phyloP scores from a whole-genome alignment of 2,329 filamentous ascomycete genomes.

The Penicillium brevicompactum region DNA sequence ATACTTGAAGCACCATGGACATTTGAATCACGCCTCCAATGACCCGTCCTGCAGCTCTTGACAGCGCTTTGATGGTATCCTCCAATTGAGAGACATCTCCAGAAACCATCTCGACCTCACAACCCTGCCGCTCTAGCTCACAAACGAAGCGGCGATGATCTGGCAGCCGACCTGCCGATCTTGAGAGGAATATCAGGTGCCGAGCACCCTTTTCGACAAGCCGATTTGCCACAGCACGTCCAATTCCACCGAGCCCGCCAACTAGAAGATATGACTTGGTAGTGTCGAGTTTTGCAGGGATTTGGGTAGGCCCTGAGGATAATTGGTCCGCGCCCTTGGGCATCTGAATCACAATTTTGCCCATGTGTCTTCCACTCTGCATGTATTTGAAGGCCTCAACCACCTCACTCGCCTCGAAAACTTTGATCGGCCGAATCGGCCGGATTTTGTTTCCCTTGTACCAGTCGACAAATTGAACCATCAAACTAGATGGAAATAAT shows the following conservation, averaged over 20 bases:
- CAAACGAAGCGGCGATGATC: conserved; percentile 4
- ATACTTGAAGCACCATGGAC: background rate
- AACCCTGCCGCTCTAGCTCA: conserved; percentile 10
- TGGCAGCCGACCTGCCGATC: conserved; percentile 1
- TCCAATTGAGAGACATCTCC: background rate
- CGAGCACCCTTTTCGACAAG: conserved; percentile 15
- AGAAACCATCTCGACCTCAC: background rate
- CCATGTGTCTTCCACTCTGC: conserved; percentile 18
- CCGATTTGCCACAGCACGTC: conserved; percentile 9
- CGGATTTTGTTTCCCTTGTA: background rate
- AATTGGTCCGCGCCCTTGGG: background rate
- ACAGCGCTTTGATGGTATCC: background rate
- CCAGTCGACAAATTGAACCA: conserved; percentile 4
- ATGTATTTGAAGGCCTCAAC: conserved; percentile 15
- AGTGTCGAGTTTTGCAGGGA: background rate
- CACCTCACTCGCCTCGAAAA: conserved; percentile 4
- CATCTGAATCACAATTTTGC: conserved; percentile 18
- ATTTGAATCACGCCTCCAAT: conserved; percentile 9
- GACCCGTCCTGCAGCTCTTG: background rate
- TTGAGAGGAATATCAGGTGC: conserved; percentile 9
- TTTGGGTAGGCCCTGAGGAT: background rate
- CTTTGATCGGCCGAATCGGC: conserved; percentile 6
- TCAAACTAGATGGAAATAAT: background rate
- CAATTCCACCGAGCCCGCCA: conserved; percentile 18
- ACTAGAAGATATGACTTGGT: conserved; percentile 8